A percentile compares a stretch with the other conserved stretches of the same genome.
Evolutionary conservation across 345 rosid species (phyloP).

Genomic region (Eucalyptus tenuipes): DNA sequence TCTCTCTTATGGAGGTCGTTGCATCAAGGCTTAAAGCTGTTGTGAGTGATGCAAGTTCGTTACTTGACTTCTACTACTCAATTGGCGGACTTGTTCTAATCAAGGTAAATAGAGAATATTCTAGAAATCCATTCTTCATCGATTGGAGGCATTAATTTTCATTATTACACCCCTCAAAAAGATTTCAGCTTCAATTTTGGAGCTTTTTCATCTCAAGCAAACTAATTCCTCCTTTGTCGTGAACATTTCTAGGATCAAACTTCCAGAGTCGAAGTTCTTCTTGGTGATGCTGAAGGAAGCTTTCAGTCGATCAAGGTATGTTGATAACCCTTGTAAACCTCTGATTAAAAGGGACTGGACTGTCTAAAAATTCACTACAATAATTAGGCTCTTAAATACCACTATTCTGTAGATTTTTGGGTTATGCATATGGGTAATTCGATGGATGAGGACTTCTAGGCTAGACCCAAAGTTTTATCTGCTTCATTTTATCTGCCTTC

Average conservation of each 20-base stretch:
- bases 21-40: slow-evolving; percentile 56
- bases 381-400: background rate
- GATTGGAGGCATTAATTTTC: background rate
- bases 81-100: slow-evolving; percentile 57
- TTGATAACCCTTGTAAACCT: background rate
- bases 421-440: background rate
- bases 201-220: background rate
- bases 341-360: background rate
- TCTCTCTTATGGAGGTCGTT: slow-evolving; percentile 29
- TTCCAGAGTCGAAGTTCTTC: slow-evolving; percentile 42
- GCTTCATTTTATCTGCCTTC: background rate
- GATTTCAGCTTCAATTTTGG: background rate
- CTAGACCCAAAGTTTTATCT: background rate
- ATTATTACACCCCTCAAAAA: background rate
- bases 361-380: background rate
- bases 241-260: slow-evolving; percentile 44
- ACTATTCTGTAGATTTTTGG: background rate
- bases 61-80: slow-evolving; percentile 73
- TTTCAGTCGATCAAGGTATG: slow-evolving; percentile 84
- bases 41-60: slow-evolving; percentile 43
- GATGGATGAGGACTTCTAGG: background rate
- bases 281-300: slow-evolving; percentile 60
- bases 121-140: background rate
- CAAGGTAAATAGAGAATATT: slow-evolving; percentile 38
- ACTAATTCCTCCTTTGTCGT: background rate